Evolutionary conservation across 257 asterid genomes (phyloP).

Genomic region (Paulownia fortunei): DNA sequence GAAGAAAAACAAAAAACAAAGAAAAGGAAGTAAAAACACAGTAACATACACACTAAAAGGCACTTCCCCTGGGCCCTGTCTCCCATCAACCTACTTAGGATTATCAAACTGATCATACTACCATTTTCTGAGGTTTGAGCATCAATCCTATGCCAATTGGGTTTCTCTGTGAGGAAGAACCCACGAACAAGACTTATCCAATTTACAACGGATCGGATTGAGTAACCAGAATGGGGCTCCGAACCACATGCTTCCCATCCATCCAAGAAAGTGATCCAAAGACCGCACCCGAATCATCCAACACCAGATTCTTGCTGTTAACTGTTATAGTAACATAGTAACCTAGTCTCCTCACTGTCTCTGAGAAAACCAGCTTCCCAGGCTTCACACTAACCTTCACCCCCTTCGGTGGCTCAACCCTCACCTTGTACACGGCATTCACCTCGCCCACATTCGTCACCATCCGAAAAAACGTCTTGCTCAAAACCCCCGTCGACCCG

Average conservation of each 20-base stretch:
- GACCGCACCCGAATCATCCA: conserved; percentile 69
- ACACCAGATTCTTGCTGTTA: conserved; percentile 47
- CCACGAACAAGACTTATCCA: neutral
- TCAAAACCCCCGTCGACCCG: conserved; percentile 38
- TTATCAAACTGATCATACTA: neutral
- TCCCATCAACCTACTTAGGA: neutral
- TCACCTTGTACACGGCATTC: conserved; percentile 49
- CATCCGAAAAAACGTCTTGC: conserved; percentile 68
- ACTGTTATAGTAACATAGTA: conserved; percentile 64
- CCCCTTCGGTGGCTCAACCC: conserved; percentile 70
- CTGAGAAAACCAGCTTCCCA: conserved; percentile 58
- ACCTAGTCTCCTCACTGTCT: conserved; percentile 51
- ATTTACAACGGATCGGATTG: conserved; percentile 62
- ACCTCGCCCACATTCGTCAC: conserved; percentile 73
- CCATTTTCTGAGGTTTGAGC: neutral
- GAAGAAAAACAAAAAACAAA: neutral
- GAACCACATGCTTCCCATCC: conserved; percentile 76
- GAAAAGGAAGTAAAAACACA: neutral
- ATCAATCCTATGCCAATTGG: neutral
- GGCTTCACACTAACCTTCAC: conserved; percentile 70
- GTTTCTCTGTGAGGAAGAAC: neutral
- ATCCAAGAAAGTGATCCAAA: conserved; percentile 80
- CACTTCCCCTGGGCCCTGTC: neutral
- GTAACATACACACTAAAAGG: neutral
- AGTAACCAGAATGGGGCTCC: conserved; percentile 80